Base-by-base conservation (phyloP, 306 rosid genomes). In the Medicago ruthenica region DNA sequence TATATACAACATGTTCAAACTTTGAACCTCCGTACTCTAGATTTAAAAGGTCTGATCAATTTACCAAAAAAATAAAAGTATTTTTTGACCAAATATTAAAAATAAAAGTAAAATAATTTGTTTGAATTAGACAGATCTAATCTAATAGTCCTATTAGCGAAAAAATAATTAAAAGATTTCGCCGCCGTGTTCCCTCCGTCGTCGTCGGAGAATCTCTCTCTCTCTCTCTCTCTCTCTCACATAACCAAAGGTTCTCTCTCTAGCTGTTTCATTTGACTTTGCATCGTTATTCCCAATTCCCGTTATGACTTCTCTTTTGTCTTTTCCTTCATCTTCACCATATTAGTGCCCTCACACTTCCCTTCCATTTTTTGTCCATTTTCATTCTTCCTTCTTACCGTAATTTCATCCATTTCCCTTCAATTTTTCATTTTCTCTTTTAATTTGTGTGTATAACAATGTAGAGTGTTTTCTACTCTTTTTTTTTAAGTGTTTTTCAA, bases 161-260 rank as follows among this genome's bases (percentile, higher is more conserved):
- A 42, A 42, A 42, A 42, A 42, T 9, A 40, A 40, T 40, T 40
- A 54, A 76, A 40, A 36, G 67, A 76, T 67, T 58, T 57, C 75
- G 61, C 61, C 81, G 81, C 75, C 81, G 75, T 67, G 81, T 67
- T 71, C 63, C 48, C 57, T 48, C 66, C 79, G 73, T 71, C 79
- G 69, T 68, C 63, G 8, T 20, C 61, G 40, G 21, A 22, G 39
- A 77, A 76, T 18, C 66, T 60, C 66, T 64, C 55, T 15, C 67
- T 85, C 88, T 53, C 45, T 1, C 67, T 83, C 74, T 75, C 47
- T 73, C 54, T 15, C 67, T 85, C 88, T 53, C 45, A 15, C 58
- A 68, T 14, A 55, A 37, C 16, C 80, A 8, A 73, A 69, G 85
- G 85, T 77, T 1, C 67, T 83, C 74, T 75, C 47, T 73, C 54